These are phyloP conservation scores for Sclerotinia nivalis DNA, from an alignment of 2,329 filamentous ascomycete species.

Conservation along the genomic window DNA sequence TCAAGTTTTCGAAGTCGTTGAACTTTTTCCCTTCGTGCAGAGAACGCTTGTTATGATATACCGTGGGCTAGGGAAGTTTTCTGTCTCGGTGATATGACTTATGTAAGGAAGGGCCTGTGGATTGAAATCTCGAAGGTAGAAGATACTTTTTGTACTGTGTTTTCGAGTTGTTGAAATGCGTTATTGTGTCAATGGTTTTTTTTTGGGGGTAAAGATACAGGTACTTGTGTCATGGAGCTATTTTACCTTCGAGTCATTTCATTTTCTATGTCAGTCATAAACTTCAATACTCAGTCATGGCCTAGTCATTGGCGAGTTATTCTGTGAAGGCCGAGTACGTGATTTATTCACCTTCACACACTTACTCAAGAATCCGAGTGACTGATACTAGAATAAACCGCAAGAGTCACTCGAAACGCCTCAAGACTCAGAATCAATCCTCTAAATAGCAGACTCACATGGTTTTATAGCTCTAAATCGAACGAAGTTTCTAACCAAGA, in stretches of 20 bases:
- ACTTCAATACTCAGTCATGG: not conserved
- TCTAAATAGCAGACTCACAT: too few relatives aligned
- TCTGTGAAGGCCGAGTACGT: too few relatives aligned
- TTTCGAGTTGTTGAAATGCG: not conserved
- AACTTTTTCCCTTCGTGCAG: not conserved
- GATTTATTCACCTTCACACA: too few relatives aligned
- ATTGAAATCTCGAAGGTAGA: too few relatives aligned
- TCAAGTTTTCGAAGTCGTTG: not conserved
- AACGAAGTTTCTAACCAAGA: too few relatives aligned
- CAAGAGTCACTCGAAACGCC: too few relatives aligned
- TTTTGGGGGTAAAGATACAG: not conserved
- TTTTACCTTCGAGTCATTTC: not conserved
- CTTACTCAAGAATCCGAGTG: too few relatives aligned
- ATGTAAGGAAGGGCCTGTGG: not conserved
- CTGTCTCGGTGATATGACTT: too few relatives aligned
- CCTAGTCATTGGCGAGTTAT: not conserved
- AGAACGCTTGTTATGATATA: not conserved
- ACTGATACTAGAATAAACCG: too few relatives aligned
- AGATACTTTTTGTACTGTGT: not conserved
- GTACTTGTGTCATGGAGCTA: rapidly evolving
- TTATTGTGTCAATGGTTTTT: not conserved
- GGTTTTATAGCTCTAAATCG: too few relatives aligned
- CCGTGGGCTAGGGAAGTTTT: not conserved
- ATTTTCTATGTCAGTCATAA: not conserved
- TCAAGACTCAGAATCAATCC: too few relatives aligned